Evolutionary conservation across 495 filamentous ascomycete species (phyloP), one percentile per base, ranked within the genome.

Genomic region (Penicillium chermesinum): DNA sequence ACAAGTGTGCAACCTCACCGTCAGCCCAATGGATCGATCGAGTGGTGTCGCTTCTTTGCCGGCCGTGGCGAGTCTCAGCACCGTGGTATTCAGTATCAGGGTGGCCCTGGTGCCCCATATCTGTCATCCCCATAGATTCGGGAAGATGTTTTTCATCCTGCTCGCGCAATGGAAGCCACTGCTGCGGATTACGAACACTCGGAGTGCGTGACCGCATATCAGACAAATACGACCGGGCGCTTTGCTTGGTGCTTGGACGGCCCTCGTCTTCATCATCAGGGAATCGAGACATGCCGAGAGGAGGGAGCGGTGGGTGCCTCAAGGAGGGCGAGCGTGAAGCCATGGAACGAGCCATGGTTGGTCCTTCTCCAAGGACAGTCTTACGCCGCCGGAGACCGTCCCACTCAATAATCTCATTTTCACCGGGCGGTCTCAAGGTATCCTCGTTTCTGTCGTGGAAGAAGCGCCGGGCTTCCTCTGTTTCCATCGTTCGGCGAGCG

Each of bases 241-340:
- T 63, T 41, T 69, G 59, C 50, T 59, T 64, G 35, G 67, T 63
- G n/a, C 20, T 40, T 15, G 72, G 59, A 18, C 62, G 60, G 17
- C 48, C 55, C 13, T 70, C 75, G 6, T 77, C 67, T 43, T 79
- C 79, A 19, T 69, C 77, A 27, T 76, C 81, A 0, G 89, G 91
- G 65, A 96, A 89, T 21, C 79, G 81, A 0, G 89, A 84, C 85
- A 96, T 93, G 10, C 93, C 91, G 6, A 95, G 67, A 0, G 93
- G 93, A 14, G 88, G 89, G n/a, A n/a, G n/a, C 53, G 93, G 85
- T 1, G 79, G 67, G 3, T 77, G 83, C 57, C 77, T 57, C 43
- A 70, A 33, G 55, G 69, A 55, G 66, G 51, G 55, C 35, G 65
- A 53, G 27, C 63, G 52, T 3, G 66, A 53, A 16, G 64, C 66